A percentile compares a stretch with the other conserved stretches of the same genome.
Conservation (phyloP, 2,329 filamentous ascomycete species). For the Cytospora schulzeri region DNA sequence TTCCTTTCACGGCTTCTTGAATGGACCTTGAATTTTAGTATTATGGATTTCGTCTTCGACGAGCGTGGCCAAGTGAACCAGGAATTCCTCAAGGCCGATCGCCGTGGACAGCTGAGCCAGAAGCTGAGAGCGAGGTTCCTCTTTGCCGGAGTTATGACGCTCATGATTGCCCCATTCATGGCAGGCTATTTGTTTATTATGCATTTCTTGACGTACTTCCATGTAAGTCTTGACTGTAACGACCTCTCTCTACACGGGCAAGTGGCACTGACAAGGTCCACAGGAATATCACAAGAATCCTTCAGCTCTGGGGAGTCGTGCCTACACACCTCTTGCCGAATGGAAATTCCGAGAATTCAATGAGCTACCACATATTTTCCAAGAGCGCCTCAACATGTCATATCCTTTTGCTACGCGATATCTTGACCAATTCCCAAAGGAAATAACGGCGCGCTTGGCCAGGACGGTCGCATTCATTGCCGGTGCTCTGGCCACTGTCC, state of each 20-base stretch:
- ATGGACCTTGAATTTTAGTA: constrained; percentile 88
- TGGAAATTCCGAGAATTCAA: constrained; percentile 99
- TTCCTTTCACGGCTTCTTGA: constrained; percentile 88
- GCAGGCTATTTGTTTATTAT: constrained; percentile 84
- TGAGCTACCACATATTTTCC: constrained; percentile 88
- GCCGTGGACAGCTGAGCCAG: constrained; percentile 75
- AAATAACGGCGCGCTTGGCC: constrained; percentile 84
- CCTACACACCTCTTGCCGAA: constrained; percentile 90
- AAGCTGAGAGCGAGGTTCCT: constrained; percentile 77
- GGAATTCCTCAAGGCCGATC: constrained; percentile 81
- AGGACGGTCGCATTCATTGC: constrained; percentile 85
- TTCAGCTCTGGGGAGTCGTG: constrained; percentile 79
- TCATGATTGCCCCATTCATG: constrained; percentile 83
- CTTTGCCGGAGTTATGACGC: constrained; percentile 82
- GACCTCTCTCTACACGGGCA: not conserved
- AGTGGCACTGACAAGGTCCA: constrained; percentile 12
- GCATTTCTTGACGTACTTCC: constrained; percentile 95
- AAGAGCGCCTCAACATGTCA: constrained; percentile 89
- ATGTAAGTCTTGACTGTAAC: constrained; percentile 53
- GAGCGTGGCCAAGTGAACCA: constrained; percentile 84
- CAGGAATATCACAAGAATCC: constrained; percentile 96
- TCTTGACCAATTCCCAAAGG: constrained; percentile 93
- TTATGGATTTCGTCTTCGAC: constrained; percentile 94
- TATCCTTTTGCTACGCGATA: constrained; percentile 92
- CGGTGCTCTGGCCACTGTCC: constrained; percentile 81